Evolutionary conservation across 805 yeast genomes (phyloP), one percentile per base, ranked within the genome.

Genomic region (Teunomyces pallodes): DNA sequence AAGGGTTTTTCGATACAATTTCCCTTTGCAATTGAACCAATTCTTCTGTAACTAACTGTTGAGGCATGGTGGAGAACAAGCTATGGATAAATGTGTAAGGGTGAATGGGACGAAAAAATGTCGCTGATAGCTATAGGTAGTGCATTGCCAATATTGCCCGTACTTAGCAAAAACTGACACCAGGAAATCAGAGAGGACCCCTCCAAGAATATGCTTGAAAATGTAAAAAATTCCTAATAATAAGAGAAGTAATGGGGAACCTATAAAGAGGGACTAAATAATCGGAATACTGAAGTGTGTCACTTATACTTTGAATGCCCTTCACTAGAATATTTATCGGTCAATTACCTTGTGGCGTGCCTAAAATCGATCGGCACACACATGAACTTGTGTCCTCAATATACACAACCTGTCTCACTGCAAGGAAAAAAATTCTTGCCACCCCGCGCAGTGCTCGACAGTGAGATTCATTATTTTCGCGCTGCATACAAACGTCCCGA

Each of bases 11-110:
- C 36, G 70, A 58, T 42, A 60, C 54, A 45, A 72, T 64, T 59
- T 83, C 86, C 59, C 74, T 77, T 63, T 83, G 84, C 61, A 86
- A 81, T 52, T 75, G 81, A 56, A 78, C 77, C 63, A 86, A 74
- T 65, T 84, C 91, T 47, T 77, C 79, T 38, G 58, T 53, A 31
- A 53, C 54, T 48, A 54, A 56, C 29, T 43, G 48, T 39, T 47
- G 49, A 10, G 56, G 47, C 56, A 53, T 53, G 45, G 29, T 39
- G 43, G 13, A n/a, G 38, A 32, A 30, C 31, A 28, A 20, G 43
- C 28, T 28, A 26, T 26, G 31, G 35, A 32, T 38, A 7, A 26
- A 26, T 20, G 39, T 12, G 41, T 38, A 38, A 26, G 41, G 41
- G 31, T 17, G 39, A 31, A 41, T 14, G 35, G 31, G 36, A n/a